phyloP scores from a whole-genome alignment of 495 filamentous ascomycete genomes.

The Terfezia boudieri region DNA sequence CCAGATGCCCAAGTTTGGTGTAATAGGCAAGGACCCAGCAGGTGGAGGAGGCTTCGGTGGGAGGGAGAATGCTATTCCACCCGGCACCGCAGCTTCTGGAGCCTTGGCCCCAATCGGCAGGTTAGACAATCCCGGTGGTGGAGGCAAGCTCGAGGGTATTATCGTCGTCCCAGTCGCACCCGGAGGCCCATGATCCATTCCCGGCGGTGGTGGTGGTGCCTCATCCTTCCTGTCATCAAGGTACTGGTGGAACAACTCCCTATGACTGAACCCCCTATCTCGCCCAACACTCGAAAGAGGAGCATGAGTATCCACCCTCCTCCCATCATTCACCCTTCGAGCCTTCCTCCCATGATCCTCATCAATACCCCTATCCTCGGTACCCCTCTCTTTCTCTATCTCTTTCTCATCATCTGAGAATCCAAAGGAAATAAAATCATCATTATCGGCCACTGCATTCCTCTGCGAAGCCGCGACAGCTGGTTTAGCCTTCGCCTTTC shows the following conservation, averaged over 20 bases:
- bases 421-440: constrained; percentile 26
- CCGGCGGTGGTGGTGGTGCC: constrained; percentile 1
- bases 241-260: neutral
- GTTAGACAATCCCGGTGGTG: neutral
- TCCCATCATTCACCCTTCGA: constrained; percentile 7
- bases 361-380: constrained; percentile 18
- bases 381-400: neutral
- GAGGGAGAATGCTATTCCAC: neutral
- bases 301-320: neutral
- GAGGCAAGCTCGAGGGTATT: constrained; percentile 1
- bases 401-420: constrained; percentile 19
- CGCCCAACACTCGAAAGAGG: no score
- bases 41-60: neutral
- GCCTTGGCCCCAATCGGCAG: constrained; percentile 2
- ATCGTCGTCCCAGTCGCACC: neutral
- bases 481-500: constrained; percentile 24
- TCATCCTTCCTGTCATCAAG: neutral
- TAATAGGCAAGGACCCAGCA: neutral
- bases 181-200: constrained; percentile 1
- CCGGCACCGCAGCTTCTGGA: neutral
- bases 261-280: neutral
- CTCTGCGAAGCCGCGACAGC: constrained; percentile 2
- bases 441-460: constrained; percentile 21
- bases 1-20: neutral
- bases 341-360: constrained; percentile 21